Conservation (phyloP, 768 basidiomycete genomes). For the Trichaptum fuscoviolaceum region DNA sequence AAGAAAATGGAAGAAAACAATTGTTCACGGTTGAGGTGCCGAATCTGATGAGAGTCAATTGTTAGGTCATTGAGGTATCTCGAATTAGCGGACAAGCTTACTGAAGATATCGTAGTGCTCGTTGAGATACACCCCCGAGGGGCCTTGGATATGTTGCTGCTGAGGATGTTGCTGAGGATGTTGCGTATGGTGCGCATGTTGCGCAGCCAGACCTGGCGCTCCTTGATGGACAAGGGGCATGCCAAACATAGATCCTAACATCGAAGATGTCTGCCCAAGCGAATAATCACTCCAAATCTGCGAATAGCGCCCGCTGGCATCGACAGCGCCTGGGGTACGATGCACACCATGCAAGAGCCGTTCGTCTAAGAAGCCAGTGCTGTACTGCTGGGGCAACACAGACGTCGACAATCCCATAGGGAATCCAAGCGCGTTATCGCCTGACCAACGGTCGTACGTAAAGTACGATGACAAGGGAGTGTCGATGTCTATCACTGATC, state of each 20-base stretch:
- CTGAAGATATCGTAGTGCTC: constrained; percentile 2
- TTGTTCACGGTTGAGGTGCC: not conserved
- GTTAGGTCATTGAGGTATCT: not conserved
- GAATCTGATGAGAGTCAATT: not conserved
- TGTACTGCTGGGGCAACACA: constrained; percentile 70
- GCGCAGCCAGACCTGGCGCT: not conserved
- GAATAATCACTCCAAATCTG: constrained; percentile 1
- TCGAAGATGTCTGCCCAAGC: not conserved
- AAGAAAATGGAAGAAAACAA: not conserved
- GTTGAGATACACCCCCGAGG: not conserved
- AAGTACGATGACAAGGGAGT: constrained; percentile 22
- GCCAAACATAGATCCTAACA: constrained; percentile 3
- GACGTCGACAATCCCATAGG: constrained; percentile 58
- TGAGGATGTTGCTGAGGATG: not conserved
- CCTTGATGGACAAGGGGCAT: not conserved
- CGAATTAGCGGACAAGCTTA: not conserved
- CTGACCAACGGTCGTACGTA: constrained; percentile 44
- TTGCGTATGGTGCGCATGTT: not conserved
- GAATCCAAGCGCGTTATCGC: constrained; percentile 25
- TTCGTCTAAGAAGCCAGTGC: constrained; percentile 62
- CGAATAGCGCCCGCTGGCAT: not conserved
- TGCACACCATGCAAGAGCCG: constrained; percentile 17
- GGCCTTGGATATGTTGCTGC: not conserved
- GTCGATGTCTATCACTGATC: not conserved
- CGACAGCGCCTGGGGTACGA: not conserved